Percentiles rank a stretch among this genome's conserved stretches.
Evolutionary conservation across 805 yeast species (phyloP).

Genomic region (Cyberlindnera subsufficiens): DNA sequence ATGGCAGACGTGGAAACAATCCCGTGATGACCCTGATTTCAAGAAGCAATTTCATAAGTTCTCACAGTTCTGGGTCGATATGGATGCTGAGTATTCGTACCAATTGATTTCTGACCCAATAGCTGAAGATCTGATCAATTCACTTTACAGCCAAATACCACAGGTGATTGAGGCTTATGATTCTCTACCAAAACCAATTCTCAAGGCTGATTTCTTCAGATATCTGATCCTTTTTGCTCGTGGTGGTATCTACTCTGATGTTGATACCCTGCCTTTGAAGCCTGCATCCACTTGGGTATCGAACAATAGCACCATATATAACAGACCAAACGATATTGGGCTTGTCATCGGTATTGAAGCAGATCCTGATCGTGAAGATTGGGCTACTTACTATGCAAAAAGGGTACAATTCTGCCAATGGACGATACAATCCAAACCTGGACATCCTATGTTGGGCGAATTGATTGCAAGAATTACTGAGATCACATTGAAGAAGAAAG

Average conservation of each 20-base stretch:
- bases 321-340: constrained; percentile 44
- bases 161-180: constrained; percentile 70
- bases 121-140: constrained; percentile 46
- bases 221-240: constrained; percentile 81
- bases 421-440: constrained; percentile 86
- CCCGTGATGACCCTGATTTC: constrained; percentile 47
- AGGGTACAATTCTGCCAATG: constrained; percentile 95
- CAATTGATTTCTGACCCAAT: constrained; percentile 67
- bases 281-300: constrained; percentile 77
- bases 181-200: constrained; percentile 69
- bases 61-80: constrained; percentile 57
- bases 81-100: constrained; percentile 62
- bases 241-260: constrained; percentile 91
- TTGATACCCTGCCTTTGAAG: constrained; percentile 76
- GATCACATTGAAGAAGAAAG: constrained; percentile 54
- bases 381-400: constrained; percentile 91
- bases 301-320: constrained; percentile 24
- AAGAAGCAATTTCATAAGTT: constrained; percentile 45
- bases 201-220: constrained; percentile 91
- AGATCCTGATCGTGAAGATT: constrained; percentile 92
- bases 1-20: constrained; percentile 94
- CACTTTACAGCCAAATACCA: constrained; percentile 48
- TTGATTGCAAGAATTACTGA: constrained; percentile 75
- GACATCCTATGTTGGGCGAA: constrained; percentile 86
- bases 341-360: constrained; percentile 90